phyloP scores from a whole-genome alignment of 345 rosid species.

The Lumnitzera racemosa region DNA sequence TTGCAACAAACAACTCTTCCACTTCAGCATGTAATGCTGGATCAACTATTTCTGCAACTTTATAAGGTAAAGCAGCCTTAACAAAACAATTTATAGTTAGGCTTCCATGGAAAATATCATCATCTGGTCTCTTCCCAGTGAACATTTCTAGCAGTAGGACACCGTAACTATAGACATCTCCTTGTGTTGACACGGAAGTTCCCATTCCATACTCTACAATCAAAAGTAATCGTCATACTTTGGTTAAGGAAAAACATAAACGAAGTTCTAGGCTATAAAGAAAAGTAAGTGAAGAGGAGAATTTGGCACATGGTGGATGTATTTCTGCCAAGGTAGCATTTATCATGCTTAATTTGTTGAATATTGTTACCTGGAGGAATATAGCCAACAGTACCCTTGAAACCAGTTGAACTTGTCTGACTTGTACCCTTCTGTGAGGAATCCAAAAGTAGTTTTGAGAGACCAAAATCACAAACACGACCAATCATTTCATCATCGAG shows the following conservation, averaged over 20 bases:
- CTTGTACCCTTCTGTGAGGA: not conserved
- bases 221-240: not conserved
- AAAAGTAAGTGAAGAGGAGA: not conserved
- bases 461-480: conserved; percentile 10
- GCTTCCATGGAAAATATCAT: conserved; percentile 4
- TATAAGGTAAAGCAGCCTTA: conserved; percentile 3
- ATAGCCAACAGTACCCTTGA: conserved; percentile 10
- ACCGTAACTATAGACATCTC: conserved; percentile 8
- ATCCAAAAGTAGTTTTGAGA: not conserved
- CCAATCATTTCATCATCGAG: conserved; percentile 6
- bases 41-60: not conserved
- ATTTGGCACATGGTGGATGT: too few relatives aligned
- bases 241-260: too few relatives aligned
- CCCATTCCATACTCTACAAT: conserved; percentile 16
- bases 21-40: conserved; percentile 1
- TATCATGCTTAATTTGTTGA: too few relatives aligned
- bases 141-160: conserved; percentile 12
- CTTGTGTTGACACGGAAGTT: conserved; percentile 2
- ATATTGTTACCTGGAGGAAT: conserved; percentile 6
- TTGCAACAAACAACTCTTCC: not conserved
- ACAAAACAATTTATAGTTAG: conserved; percentile 3
- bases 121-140: conserved; percentile 10
- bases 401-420: conserved; percentile 2
- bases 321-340: not conserved
- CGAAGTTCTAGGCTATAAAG: not conserved